Conservation (phyloP, 2,329 filamentous ascomycete genomes). For the Hansfordia pulvinata region DNA sequence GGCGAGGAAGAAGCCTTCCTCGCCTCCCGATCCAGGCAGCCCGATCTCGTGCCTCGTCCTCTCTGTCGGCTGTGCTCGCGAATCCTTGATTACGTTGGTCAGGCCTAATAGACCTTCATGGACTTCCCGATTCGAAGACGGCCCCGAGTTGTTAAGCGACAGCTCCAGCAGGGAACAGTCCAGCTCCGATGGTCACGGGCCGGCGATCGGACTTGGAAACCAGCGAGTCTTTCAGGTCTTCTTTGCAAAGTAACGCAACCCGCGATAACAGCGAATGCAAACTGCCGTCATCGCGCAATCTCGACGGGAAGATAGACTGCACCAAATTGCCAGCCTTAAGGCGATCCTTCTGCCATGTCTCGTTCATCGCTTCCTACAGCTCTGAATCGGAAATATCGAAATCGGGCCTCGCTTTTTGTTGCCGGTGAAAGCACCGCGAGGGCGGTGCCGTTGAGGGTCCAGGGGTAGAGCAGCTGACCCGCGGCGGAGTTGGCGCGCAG, state of each 20-base stretch:
- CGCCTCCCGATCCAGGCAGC: too few species aligned
- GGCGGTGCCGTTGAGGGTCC: constrained; percentile 89
- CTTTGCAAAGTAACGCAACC: constrained; percentile 24
- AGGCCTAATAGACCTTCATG: constrained; percentile 40
- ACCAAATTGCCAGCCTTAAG: too few species aligned
- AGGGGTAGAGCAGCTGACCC: constrained; percentile 55
- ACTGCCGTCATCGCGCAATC: too few species aligned
- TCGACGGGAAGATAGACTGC: too few species aligned
- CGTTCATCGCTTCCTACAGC: too few species aligned
- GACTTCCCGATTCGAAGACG: constrained; percentile 37
- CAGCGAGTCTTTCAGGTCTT: constrained; percentile 7
- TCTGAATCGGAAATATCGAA: too few species aligned
- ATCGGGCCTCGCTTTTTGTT: too few species aligned
- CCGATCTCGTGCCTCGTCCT: too few species aligned
- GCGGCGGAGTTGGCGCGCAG: constrained; percentile 44
- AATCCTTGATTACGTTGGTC: constrained; percentile 27
- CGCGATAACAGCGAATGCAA: too few species aligned
- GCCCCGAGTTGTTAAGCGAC: constrained; percentile 20
- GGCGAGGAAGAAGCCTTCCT: constrained; percentile 62
- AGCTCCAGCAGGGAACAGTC: constrained; percentile 20
- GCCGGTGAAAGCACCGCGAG: constrained; percentile 85
- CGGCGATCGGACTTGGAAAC: constrained; percentile 5
- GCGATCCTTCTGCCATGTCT: too few species aligned
- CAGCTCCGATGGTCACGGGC: constrained; percentile 8
- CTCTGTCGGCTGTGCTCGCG: too few species aligned